These are phyloP conservation scores for Trichosanthes cucumerina DNA, from an alignment of 306 rosid species.

Conservation along the genomic window DNA sequence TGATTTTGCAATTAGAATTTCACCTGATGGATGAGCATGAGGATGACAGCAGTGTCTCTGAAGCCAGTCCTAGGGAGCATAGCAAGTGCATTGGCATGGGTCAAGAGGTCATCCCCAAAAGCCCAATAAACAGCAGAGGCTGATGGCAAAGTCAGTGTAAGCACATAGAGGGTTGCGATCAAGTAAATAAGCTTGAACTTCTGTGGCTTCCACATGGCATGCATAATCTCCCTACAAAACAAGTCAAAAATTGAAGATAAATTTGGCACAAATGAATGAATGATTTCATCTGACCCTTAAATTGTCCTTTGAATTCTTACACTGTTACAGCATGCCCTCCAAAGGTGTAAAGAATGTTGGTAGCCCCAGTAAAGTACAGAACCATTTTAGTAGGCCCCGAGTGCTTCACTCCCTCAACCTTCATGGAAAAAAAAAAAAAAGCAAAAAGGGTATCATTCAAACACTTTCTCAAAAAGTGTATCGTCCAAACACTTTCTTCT, in stretches of 20 bases:
- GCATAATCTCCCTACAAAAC: slow-evolving; percentile 78
- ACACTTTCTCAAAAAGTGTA: not conserved
- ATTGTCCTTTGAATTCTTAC: slow-evolving; percentile 29
- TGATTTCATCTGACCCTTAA: not conserved
- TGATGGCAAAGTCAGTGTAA: slow-evolving; percentile 87
- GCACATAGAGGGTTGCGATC: slow-evolving; percentile 77
- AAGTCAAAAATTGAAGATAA: not conserved
- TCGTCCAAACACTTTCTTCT: not conserved
- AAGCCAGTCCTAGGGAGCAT: slow-evolving; percentile 69
- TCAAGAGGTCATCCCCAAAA: slow-evolving; percentile 79
- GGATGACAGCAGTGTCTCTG: slow-evolving; percentile 73
- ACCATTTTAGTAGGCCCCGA: slow-evolving; percentile 82
- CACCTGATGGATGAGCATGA: slow-evolving; percentile 99
- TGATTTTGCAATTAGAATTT: not conserved
- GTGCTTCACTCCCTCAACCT: slow-evolving; percentile 93
- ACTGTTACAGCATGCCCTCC: slow-evolving; percentile 99
- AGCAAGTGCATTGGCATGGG: slow-evolving; percentile 85
- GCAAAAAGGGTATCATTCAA: not conserved
- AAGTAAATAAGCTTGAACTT: slow-evolving; percentile 86
- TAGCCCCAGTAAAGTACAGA: slow-evolving; percentile 94
- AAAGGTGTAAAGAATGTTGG: slow-evolving; percentile 94
- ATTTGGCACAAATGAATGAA: not conserved
- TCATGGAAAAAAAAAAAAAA: not conserved
- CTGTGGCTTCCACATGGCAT: slow-evolving; percentile 99
- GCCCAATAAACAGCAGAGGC: slow-evolving; percentile 96